Percentiles rank a stretch among this genome's conserved stretches.
These are phyloP conservation scores for Fistulinella staudtii DNA, from an alignment of 1,284 basidiomycete species.

Conservation along the genomic window DNA sequence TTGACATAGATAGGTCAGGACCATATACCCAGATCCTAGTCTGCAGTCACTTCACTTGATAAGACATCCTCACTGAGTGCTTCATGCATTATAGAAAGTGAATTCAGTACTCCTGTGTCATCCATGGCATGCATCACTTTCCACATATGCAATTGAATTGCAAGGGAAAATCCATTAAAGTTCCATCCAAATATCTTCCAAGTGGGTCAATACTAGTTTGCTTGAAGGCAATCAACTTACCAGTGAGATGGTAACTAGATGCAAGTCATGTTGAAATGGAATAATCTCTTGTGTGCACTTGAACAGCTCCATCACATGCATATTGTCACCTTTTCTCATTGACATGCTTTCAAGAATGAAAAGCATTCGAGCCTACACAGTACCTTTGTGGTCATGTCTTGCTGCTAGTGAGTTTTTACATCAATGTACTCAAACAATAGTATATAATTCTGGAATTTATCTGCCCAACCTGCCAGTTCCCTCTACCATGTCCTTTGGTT, in stretches of 20 bases:
- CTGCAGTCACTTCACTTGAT: neutral
- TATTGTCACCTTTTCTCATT: neutral
- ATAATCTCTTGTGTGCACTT: neutral
- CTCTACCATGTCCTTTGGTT: slow-evolving; percentile 76
- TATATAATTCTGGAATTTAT: slow-evolving; percentile 82
- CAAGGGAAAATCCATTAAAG: neutral
- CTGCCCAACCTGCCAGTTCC: slow-evolving; percentile 63
- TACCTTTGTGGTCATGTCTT: no score
- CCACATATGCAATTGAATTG: neutral
- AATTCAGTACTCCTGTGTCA: neutral
- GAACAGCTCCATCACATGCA: neutral
- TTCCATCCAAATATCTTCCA: neutral
- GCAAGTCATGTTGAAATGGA: neutral
- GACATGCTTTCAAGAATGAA: neutral
- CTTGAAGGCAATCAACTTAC: slow-evolving; percentile 1
- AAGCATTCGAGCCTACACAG: slow-evolving; percentile 1
- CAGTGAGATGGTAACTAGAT: slow-evolving; percentile 1
- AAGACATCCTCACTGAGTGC: neutral
- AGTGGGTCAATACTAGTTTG: neutral
- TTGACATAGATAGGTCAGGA: neutral
- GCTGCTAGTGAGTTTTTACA: no score
- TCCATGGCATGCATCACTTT: neutral
- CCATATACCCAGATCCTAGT: neutral
- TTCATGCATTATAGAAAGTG: neutral
- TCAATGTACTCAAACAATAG: no score